Conservation (phyloP, 768 basidiomycete genomes). For the Porphyrellus cyaneotinctus region DNA sequence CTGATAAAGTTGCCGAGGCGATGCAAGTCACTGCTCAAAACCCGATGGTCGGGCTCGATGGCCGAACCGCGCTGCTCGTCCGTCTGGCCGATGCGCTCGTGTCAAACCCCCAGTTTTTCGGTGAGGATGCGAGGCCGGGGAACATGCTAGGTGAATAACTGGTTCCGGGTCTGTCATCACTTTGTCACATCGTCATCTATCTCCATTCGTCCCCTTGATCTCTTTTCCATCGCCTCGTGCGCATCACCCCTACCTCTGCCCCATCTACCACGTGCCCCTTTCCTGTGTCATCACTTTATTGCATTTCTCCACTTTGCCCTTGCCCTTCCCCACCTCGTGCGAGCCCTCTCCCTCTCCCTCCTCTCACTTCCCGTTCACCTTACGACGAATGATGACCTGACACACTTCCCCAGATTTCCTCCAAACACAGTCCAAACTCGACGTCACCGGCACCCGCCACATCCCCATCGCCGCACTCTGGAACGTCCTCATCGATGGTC, state of each 20-base stretch:
- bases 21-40: slow-evolving; percentile 81
- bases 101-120: slow-evolving; percentile 66
- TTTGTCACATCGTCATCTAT: background rate
- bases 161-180: background rate
- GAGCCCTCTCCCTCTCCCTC: background rate
- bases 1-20: slow-evolving; percentile 53
- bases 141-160: slow-evolving; percentile 62
- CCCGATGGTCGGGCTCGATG: slow-evolving; percentile 88
- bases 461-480: slow-evolving; percentile 78
- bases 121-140: slow-evolving; percentile 69
- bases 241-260: background rate
- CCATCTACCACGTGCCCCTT: background rate
- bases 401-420: slow-evolving; percentile 54
- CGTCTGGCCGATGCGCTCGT: slow-evolving; percentile 71
- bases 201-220: background rate
- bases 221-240: background rate
- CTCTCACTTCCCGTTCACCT: no score
- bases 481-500: slow-evolving; percentile 74
- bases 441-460: slow-evolving; percentile 34
- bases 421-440: slow-evolving; percentile 46
- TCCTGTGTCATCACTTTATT: background rate
- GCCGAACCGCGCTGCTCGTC: slow-evolving; percentile 72
- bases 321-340: no score
- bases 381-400: background rate
- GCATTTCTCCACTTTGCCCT: background rate